phyloP scores from a whole-genome alignment of 1,284 basidiomycete genomes.

The Rhodotorula glutinis region DNA sequence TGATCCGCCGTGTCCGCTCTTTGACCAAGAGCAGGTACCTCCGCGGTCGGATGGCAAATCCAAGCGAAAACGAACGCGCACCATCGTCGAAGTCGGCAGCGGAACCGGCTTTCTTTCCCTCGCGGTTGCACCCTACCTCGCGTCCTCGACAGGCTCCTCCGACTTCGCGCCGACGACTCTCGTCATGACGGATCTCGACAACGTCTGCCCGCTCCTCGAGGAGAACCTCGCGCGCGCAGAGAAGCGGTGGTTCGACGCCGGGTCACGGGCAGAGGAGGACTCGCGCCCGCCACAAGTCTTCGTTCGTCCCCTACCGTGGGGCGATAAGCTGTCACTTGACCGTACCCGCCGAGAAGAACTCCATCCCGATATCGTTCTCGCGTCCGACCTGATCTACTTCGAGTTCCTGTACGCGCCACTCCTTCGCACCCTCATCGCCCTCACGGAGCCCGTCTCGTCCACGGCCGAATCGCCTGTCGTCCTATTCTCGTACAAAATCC shows the following conservation, averaged over 20 bases:
- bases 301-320: conserved; percentile 66
- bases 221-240: conserved; percentile 52
- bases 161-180: conserved; percentile 48
- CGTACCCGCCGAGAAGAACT: not conserved
- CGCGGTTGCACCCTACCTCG: conserved; percentile 49
- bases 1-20: conserved; percentile 59
- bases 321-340: conserved; percentile 53
- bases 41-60: too few relatives aligned
- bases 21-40: not conserved
- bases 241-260: not conserved
- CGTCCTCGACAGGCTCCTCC: not conserved
- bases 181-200: conserved; percentile 66
- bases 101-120: conserved; percentile 65
- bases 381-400: conserved; percentile 61
- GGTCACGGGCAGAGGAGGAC: not conserved
- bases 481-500: conserved; percentile 58
- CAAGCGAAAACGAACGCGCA: not conserved
- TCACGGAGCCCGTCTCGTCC: conserved; percentile 54
- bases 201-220: conserved; percentile 62
- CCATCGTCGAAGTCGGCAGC: conserved; percentile 65
- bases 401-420: conserved; percentile 67
- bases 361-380: conserved; percentile 25
- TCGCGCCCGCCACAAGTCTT: not conserved
- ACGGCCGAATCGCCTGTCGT: not conserved
- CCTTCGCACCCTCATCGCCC: conserved; percentile 62